Evolutionary conservation across 345 rosid species (phyloP).

Genomic region (Lenwebbia sp.): DNA sequence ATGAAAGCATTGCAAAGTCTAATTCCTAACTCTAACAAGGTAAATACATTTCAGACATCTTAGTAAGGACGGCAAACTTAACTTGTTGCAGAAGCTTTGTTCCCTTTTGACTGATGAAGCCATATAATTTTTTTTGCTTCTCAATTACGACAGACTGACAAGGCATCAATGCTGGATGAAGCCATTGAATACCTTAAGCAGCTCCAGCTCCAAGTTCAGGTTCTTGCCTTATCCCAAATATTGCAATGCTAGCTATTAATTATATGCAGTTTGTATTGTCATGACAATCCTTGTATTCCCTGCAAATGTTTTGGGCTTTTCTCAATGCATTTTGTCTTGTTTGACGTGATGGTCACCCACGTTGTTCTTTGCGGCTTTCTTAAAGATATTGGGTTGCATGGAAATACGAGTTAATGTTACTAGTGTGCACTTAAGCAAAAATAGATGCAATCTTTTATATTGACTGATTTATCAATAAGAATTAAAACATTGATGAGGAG

Average conservation of each 20-base stretch:
- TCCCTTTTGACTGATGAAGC: neutral
- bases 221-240: slow-evolving; percentile 5
- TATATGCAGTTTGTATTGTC: neutral
- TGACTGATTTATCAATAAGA: neutral
- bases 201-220: slow-evolving; percentile 98
- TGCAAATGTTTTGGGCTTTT: neutral
- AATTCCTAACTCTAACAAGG: slow-evolving; percentile 95
- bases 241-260: neutral
- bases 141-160: slow-evolving; percentile 51
- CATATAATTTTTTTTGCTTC: neutral
- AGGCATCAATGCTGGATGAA: slow-evolving; percentile 96
- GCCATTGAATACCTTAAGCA: slow-evolving; percentile 89
- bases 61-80: neutral
- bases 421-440: neutral
- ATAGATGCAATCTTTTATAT: neutral
- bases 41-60: neutral
- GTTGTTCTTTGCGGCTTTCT: neutral
- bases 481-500: neutral
- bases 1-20: slow-evolving; percentile 94
- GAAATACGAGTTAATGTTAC: neutral
- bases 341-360: neutral
- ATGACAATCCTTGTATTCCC: neutral
- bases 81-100: neutral
- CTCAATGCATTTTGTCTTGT: neutral
- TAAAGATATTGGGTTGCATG: neutral